phyloP scores from a whole-genome alignment of 495 filamentous ascomycete genomes.

The Neurospora sp. region DNA sequence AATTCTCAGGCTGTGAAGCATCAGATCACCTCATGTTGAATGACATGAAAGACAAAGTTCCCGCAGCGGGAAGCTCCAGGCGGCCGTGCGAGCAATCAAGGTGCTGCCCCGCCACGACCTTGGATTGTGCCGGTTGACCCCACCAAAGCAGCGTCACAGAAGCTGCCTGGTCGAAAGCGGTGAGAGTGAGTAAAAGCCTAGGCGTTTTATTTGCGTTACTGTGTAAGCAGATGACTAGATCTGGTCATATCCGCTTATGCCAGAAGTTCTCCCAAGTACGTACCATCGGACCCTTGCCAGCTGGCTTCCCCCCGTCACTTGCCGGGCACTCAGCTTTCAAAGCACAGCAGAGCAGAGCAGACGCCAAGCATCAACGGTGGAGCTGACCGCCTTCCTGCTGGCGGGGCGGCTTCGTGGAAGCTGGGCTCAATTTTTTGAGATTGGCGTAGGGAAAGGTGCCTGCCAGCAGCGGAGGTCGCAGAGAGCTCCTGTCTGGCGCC shows the following conservation, averaged over 20 bases:
- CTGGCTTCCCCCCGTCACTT: background rate
- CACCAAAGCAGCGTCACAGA: background rate
- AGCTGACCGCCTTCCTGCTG: background rate
- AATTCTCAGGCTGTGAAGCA: background rate
- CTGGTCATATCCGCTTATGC: background rate
- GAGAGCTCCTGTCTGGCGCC: background rate
- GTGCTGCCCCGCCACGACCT: background rate
- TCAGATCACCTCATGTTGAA: background rate
- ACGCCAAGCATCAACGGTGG: background rate
- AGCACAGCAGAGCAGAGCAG: background rate
- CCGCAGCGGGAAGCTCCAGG: background rate
- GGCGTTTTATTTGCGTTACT: background rate
- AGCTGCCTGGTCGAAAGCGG: background rate
- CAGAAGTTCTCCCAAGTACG: background rate
- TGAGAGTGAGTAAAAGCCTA: background rate
- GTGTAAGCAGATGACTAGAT: background rate
- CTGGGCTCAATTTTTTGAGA: constrained; percentile 23
- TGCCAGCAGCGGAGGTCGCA: constrained; percentile 10
- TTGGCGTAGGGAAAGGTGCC: constrained; percentile 17
- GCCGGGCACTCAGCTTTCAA: background rate
- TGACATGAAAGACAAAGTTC: background rate
- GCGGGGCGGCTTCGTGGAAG: constrained; percentile 4
- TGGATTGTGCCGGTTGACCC: background rate
- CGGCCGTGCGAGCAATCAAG: background rate
- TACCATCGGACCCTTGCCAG: background rate